Conservation (phyloP, 2,329 filamentous ascomycete species). For the Botrytis hyacinthi region DNA sequence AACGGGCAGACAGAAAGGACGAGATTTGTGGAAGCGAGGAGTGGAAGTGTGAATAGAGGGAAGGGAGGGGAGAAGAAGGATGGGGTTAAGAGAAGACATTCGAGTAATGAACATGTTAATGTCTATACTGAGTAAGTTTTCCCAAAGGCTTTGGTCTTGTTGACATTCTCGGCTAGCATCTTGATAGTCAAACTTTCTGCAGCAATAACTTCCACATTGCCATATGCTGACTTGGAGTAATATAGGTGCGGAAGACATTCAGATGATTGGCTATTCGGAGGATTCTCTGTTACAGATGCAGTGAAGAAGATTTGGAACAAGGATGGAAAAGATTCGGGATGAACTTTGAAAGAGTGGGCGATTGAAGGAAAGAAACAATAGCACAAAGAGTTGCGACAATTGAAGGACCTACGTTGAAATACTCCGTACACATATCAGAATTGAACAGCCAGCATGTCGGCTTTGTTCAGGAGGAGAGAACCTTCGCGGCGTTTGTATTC, state of each 20-base stretch:
- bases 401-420: neutral
- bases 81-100: conserved; percentile 9
- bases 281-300: conserved; percentile 15
- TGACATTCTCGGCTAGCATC: neutral
- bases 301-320: conserved; percentile 24
- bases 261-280: conserved; percentile 26
- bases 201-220: neutral
- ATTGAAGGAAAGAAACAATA: neutral
- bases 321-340: conserved; percentile 16
- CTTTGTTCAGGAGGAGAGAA: neutral
- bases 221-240: neutral
- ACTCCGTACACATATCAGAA: neutral
- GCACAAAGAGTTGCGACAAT: neutral
- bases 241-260: conserved; percentile 24
- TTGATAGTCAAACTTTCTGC: neutral
- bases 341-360: neutral
- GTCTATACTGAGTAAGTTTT: conserved; percentile 23
- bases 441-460: no score
- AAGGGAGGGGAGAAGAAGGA: conserved; percentile 18
- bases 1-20: neutral
- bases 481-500: neutral
- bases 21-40: neutral
- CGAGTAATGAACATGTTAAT: conserved; percentile 17
- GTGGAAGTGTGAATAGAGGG: neutral
- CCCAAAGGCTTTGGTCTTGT: neutral